These are phyloP conservation scores for Halophytophthora batemanensis DNA, from an alignment of 352 stramenopile genomes.

Conservation along the genomic window DNA sequence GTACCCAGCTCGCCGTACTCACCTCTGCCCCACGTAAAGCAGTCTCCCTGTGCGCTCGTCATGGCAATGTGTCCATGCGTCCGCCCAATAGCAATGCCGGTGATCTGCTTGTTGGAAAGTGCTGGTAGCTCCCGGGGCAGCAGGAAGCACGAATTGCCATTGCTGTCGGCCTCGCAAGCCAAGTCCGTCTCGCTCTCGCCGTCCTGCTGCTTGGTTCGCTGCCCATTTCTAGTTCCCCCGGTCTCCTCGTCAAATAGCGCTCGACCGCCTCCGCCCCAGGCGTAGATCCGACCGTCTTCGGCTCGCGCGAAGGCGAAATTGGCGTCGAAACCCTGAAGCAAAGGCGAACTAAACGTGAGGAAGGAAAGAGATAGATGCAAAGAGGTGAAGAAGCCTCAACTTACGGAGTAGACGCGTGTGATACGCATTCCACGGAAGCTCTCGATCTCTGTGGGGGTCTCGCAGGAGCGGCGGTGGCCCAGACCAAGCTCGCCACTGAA, in stretches of 20 bases:
- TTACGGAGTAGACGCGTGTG: slow-evolving; percentile 47
- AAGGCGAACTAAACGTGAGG: neutral
- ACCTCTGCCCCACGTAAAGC: slow-evolving; percentile 59
- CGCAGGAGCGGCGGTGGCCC: slow-evolving; percentile 40
- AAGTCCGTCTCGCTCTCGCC: neutral
- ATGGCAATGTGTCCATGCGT: slow-evolving; percentile 49
- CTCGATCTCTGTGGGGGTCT: slow-evolving; percentile 49
- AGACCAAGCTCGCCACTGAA: slow-evolving; percentile 61
- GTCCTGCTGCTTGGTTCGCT: slow-evolving; percentile 11
- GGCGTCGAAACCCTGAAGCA: slow-evolving; percentile 53
- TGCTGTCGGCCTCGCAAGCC: neutral
- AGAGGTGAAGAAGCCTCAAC: neutral
- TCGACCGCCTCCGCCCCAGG: slow-evolving; percentile 80
- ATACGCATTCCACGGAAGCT: slow-evolving; percentile 42
- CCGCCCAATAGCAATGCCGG: slow-evolving; percentile 39
- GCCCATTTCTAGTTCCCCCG: neutral
- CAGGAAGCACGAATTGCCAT: slow-evolving; percentile 38
- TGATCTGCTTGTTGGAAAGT: slow-evolving; percentile 22
- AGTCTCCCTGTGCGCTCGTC: slow-evolving; percentile 27
- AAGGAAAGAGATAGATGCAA: neutral
- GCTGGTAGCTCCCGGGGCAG: slow-evolving; percentile 35
- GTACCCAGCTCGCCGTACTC: slow-evolving; percentile 62
- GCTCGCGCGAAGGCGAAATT: slow-evolving; percentile 81
- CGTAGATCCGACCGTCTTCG: slow-evolving; percentile 78
- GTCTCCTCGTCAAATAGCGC: slow-evolving; percentile 28